phyloP scores from a whole-genome alignment of 129 eudicot genomes.

The Centella asiatica region DNA sequence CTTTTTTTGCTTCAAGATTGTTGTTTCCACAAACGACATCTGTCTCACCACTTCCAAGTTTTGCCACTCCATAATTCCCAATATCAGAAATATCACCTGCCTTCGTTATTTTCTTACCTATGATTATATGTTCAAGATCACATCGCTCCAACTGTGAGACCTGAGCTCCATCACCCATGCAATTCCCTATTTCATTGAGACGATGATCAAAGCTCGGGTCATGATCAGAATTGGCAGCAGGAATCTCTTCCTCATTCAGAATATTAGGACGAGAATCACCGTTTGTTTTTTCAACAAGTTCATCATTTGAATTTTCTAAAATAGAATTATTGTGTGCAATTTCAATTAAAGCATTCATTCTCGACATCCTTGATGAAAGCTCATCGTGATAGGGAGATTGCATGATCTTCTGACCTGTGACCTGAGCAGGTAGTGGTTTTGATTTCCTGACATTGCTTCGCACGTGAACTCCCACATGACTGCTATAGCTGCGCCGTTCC shows the following conservation, averaged over 20 bases:
- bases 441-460: slow-evolving; percentile 13
- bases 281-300: slow-evolving; percentile 8
- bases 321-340: slow-evolving; percentile 27
- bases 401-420: slow-evolving; percentile 6
- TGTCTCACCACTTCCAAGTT: too few relatives aligned
- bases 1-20: too few relatives aligned
- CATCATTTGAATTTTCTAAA: slow-evolving; percentile 19
- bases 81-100: neutral
- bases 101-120: slow-evolving; percentile 7
- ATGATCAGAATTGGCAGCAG: neutral
- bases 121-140: slow-evolving; percentile 10
- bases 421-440: slow-evolving; percentile 17
- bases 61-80: too few relatives aligned
- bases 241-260: slow-evolving; percentile 12
- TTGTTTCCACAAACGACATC: too few relatives aligned
- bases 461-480: slow-evolving; percentile 40
- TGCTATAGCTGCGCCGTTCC: slow-evolving; percentile 28
- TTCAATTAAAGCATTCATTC: slow-evolving; percentile 30
- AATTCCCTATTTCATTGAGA: slow-evolving; percentile 15
- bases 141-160: slow-evolving; percentile 10
- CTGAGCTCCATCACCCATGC: slow-evolving; percentile 10
- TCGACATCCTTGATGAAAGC: slow-evolving; percentile 15
- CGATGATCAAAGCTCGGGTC: slow-evolving; percentile 13
- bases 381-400: slow-evolving; percentile 15
- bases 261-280: slow-evolving; percentile 12